These are phyloP conservation scores for Coemansia sp. DNA, from an alignment of 192 early-diverging fungal genomes.

Conservation along the genomic window DNA sequence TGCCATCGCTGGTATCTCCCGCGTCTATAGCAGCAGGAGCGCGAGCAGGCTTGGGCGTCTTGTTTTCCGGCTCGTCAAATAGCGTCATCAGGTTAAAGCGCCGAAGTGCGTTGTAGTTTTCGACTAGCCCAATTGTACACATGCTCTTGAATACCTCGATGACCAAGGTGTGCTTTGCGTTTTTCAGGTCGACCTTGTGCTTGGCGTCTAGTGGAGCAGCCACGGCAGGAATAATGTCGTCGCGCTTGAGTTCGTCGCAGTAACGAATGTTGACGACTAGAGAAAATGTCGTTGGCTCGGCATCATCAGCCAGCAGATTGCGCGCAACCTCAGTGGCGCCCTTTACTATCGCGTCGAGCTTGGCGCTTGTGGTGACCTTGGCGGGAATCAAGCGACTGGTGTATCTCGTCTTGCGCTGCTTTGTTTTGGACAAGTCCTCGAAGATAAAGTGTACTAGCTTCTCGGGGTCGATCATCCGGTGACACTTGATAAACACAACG, in stretches of 20 bases:
- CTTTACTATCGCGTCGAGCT: conserved; percentile 50
- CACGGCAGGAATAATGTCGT: conserved; percentile 49
- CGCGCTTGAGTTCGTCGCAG: conserved; percentile 53
- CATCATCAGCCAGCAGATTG: conserved; percentile 45
- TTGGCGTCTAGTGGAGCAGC: conserved; percentile 52
- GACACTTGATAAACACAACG: conserved; percentile 51
- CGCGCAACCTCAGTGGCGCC: conserved; percentile 36
- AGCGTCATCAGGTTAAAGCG: conserved; percentile 53
- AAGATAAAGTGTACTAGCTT: conserved; percentile 48
- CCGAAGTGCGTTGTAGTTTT: conserved; percentile 45
- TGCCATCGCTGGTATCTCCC: background rate
- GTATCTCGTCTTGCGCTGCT: conserved; percentile 49
- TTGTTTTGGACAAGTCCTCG: conserved; percentile 43
- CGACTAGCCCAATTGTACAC: conserved; percentile 47
- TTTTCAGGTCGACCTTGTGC: conserved; percentile 56
- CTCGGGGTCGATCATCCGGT: conserved; percentile 45
- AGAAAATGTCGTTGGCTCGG: conserved; percentile 53
- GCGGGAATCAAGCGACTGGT: conserved; percentile 48
- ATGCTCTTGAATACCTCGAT: conserved; percentile 58
- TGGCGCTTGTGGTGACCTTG: conserved; percentile 43
- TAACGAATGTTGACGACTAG: conserved; percentile 55
- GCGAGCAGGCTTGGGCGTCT: background rate
- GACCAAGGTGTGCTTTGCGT: conserved; percentile 52
- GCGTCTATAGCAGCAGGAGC: background rate
- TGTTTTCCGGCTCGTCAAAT: conserved; percentile 31